Base-by-base conservation (phyloP, 1,139 yeast species). In the Wickerhamomyces sp. region DNA sequence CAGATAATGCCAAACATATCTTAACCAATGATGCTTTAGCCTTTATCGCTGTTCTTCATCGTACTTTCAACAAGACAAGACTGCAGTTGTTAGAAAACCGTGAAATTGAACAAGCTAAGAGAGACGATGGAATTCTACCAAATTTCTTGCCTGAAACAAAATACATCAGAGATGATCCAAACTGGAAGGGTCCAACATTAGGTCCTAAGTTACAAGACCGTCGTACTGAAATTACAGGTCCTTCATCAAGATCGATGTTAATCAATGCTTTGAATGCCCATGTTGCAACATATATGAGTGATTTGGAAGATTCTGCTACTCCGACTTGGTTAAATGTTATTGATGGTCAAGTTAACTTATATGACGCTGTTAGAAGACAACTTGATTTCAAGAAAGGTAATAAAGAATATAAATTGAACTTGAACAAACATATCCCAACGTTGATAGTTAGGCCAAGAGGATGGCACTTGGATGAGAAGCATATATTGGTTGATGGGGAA, bases 391-490 rank as follows among this genome's bases (percentile, higher is more conserved):
- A 61, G 36, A 56, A 72, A 42, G 68, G 68, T 44, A 72, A 73
- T 38, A 83, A 83, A 65, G 64, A 68, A 45, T 83, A 83, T 65
- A 66, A 73, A 57, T 72, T 83, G 57, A 76, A 81, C 51, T 59
- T 64, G 51, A 68, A 68, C 49, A 71, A 76, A 61, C 78, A 74
- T 52, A 67, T 80, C 43, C 92, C 92, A 45, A 83, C 92, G 36
- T 70, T 84, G 61, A 79, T 84, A 65, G 88, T 83, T 46, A 77
- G 94, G 59, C 92, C 94, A 49, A 77, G 94, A 63, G 94, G 94
- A 41, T 84, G 94, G 94, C 94, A 84, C 63, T 72, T 84, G 62
- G 76, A 72, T 36, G 94, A 84, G 64, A 76, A 74, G 62, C 92
- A 84, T 60, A 74, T 84, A 45, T 56, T 71, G 37, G 81, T 84